Conservation (phyloP, 208 protist species). For the Herpetomonas samuelpessoai region DNA sequence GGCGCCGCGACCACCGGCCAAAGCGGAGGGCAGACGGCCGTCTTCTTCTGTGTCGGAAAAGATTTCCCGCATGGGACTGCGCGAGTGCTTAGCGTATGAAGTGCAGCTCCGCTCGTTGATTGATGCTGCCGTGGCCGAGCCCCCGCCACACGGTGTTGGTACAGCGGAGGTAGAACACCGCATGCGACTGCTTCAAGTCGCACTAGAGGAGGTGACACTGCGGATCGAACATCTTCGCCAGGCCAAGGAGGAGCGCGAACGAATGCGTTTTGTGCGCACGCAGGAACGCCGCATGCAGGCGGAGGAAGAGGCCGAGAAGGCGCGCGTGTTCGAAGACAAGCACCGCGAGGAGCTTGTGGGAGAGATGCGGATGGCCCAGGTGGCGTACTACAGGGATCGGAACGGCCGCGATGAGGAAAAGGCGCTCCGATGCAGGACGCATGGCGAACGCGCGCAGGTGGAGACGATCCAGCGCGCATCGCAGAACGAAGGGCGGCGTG, state of each 20-base stretch:
- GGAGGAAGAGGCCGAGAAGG: slow-evolving; percentile 25
- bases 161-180: slow-evolving; percentile 48
- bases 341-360: slow-evolving; percentile 33
- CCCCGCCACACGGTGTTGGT: slow-evolving; percentile 43
- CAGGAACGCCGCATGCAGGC: slow-evolving; percentile 34
- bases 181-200: slow-evolving; percentile 52
- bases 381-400: slow-evolving; percentile 48
- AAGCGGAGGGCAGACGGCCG: too few relatives aligned
- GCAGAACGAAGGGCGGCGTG: slow-evolving; percentile 42
- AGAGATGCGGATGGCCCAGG: slow-evolving; percentile 40
- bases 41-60: neutral
- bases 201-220: slow-evolving; percentile 51
- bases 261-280: slow-evolving; percentile 30
- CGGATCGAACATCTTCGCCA: slow-evolving; percentile 29
- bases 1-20: too few relatives aligned
- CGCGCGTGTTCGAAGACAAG: slow-evolving; percentile 43
- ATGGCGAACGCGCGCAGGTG: slow-evolving; percentile 35
- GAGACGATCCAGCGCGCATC: slow-evolving; percentile 36
- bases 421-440: slow-evolving; percentile 32
- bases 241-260: slow-evolving; percentile 26
- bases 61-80: slow-evolving; percentile 1
- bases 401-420: slow-evolving; percentile 44
- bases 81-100: slow-evolving; percentile 44
- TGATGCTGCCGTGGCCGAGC: slow-evolving; percentile 47
- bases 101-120: slow-evolving; percentile 63